A percentile compares a stretch with the other conserved stretches of the same genome.
Evolutionary conservation across 129 eudicot species (phyloP).

Genomic region (Gnaphalium uliginosum): DNA sequence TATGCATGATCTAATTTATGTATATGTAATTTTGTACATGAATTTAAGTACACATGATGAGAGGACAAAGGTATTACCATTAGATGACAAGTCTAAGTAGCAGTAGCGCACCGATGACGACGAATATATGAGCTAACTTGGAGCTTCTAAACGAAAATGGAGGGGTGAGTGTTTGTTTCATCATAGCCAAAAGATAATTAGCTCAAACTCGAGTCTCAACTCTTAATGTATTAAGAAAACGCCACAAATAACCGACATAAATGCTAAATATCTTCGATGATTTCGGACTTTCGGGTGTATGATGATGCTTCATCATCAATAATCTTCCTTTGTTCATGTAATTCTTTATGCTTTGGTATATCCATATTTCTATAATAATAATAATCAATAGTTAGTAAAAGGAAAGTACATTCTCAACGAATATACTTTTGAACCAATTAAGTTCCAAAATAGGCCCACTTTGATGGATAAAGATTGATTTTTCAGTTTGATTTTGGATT

Average conservation of each 20-base stretch:
- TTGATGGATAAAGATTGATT: neutral
- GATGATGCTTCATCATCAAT: neutral
- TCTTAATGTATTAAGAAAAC: neutral
- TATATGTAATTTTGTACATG: too few relatives aligned
- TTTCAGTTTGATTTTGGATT: neutral
- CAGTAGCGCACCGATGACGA: too few relatives aligned
- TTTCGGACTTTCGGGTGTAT: neutral
- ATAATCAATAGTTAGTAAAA: neutral
- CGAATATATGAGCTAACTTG: neutral
- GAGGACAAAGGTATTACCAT: too few relatives aligned
- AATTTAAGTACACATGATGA: too few relatives aligned
- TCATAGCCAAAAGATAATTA: neutral
- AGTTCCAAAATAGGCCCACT: conserved; percentile 4
- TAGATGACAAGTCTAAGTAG: too few relatives aligned
- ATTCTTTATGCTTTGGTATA: conserved; percentile 32
- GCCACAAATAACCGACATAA: neutral
- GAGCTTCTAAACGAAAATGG: neutral
- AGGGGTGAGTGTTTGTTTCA: neutral
- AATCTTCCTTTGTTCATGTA: conserved; percentile 3
- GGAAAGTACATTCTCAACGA: conserved; percentile 14
- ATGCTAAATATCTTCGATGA: neutral
- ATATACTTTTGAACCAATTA: conserved; percentile 22
- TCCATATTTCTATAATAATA: neutral
- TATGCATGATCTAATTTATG: too few relatives aligned
- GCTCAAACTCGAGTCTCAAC: neutral